phyloP scores from a whole-genome alignment of 179 eudicot species.

The Nepenthes alata region DNA sequence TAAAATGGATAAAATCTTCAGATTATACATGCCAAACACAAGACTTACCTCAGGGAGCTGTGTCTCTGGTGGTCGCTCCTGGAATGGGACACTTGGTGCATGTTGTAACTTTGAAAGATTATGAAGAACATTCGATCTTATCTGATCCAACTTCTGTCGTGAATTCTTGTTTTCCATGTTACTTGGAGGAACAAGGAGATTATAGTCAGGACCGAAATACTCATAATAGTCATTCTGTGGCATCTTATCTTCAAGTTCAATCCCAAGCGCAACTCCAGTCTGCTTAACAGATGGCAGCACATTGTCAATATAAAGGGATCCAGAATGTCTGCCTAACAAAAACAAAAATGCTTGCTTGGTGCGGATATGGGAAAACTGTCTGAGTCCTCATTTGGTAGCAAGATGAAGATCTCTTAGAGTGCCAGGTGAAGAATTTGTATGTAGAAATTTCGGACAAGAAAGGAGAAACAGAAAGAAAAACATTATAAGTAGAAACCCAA shows the following conservation, averaged over 20 bases:
- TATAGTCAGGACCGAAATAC: constrained; percentile 76
- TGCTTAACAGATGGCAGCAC: constrained; percentile 16
- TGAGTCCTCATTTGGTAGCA: background rate
- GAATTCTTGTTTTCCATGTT: constrained; percentile 81
- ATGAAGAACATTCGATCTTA: constrained; percentile 54
- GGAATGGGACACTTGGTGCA: constrained; percentile 79
- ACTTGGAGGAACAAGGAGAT: constrained; percentile 79
- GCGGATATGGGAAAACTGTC: background rate
- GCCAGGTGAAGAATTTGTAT: no score
- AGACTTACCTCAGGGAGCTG: constrained; percentile 49
- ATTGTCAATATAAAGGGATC: background rate
- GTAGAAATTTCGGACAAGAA: no score
- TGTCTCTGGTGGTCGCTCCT: constrained; percentile 69
- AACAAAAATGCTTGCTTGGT: no score
- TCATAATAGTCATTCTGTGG: constrained; percentile 73
- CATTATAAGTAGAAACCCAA: no score
- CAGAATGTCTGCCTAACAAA: background rate
- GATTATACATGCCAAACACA: constrained; percentile 3
- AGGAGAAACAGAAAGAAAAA: no score
- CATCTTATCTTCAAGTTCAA: constrained; percentile 70
- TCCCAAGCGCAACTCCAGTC: constrained; percentile 81
- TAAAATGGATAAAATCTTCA: background rate
- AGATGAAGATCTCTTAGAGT: no score
- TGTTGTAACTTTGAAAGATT: constrained; percentile 57
- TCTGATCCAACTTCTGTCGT: constrained; percentile 47